Conservation (phyloP, 2,329 filamentous ascomycete genomes). For the Aspergillus melleus region DNA sequence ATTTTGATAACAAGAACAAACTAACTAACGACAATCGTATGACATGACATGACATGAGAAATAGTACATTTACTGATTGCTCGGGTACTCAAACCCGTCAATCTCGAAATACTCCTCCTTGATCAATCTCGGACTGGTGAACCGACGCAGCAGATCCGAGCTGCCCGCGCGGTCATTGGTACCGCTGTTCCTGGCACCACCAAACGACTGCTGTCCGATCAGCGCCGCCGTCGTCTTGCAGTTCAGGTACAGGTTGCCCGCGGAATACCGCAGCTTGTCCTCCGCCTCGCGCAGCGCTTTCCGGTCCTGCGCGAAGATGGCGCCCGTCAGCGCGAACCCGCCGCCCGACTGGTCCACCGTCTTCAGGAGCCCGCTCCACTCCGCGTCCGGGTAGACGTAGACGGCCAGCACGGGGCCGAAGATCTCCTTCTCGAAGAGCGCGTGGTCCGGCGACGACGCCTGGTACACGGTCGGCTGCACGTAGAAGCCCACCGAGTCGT, state of each 20-base stretch:
- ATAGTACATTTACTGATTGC: constrained; percentile 52
- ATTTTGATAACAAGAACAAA: no score
- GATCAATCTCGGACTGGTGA: constrained; percentile 64
- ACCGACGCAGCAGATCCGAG: constrained; percentile 59
- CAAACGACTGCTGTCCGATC: constrained; percentile 71
- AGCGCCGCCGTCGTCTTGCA: constrained; percentile 64
- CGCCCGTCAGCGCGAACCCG: constrained; percentile 39
- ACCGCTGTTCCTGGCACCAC: constrained; percentile 66
- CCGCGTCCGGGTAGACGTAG: constrained; percentile 73
- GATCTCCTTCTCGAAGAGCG: constrained; percentile 72
- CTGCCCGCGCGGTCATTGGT: constrained; percentile 73
- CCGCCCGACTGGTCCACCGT: constrained; percentile 35
- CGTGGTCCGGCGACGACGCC: constrained; percentile 68
- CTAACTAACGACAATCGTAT: no score
- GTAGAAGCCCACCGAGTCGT: constrained; percentile 74
- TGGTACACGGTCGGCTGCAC: constrained; percentile 78
- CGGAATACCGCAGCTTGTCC: constrained; percentile 37
- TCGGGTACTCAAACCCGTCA: constrained; percentile 64
- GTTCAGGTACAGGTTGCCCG: constrained; percentile 47
- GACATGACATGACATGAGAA: neutral
- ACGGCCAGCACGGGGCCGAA: constrained; percentile 74
- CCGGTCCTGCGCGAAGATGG: constrained; percentile 41
- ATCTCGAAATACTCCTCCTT: constrained; percentile 72
- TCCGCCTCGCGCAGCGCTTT: constrained; percentile 37
- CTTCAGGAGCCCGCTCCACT: constrained; percentile 59